These are phyloP conservation scores for Bolboschoenoplectus hybrid DNA, from an alignment of 202 grass and related monocot genomes.

Conservation along the genomic window DNA sequence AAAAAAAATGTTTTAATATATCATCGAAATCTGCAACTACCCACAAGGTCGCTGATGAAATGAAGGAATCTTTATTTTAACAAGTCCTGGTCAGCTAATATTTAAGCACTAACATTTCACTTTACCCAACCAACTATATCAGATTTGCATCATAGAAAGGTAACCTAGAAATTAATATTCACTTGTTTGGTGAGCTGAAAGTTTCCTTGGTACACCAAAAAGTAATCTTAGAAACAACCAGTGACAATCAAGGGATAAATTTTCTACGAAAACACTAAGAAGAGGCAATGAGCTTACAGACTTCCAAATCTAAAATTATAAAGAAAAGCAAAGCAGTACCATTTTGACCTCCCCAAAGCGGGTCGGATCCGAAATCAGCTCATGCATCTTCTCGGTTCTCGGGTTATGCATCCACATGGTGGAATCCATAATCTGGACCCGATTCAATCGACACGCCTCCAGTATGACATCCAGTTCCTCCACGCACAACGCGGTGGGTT, in stretches of 20 bases:
- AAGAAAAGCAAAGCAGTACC: slow-evolving; percentile 37
- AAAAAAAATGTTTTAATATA: not conserved
- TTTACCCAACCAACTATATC: not conserved
- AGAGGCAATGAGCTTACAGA: not conserved
- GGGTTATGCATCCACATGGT: slow-evolving; percentile 93
- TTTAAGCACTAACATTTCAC: not conserved
- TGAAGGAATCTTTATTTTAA: not conserved
- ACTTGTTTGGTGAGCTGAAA: not conserved
- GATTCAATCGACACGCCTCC: slow-evolving; percentile 49
- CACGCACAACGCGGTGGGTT: slow-evolving; percentile 70
- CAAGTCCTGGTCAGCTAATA: not conserved
- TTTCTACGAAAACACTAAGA: not conserved
- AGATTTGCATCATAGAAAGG: too few relatives aligned
- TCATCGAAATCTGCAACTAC: not conserved
- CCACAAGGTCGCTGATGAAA: not conserved
- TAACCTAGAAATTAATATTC: too few relatives aligned
- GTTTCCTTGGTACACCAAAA: not conserved
- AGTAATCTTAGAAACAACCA: not conserved
- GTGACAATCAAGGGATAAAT: too few relatives aligned
- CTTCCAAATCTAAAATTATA: not conserved
- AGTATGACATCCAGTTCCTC: slow-evolving; percentile 74
- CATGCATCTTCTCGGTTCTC: slow-evolving; percentile 69
- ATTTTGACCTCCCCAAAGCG: slow-evolving; percentile 54
- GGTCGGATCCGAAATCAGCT: slow-evolving; percentile 48
- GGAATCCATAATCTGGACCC: slow-evolving; percentile 84